Base-by-base conservation (phyloP, 2,329 filamentous ascomycete genomes). In the Gaeumannomyces tritici region DNA sequence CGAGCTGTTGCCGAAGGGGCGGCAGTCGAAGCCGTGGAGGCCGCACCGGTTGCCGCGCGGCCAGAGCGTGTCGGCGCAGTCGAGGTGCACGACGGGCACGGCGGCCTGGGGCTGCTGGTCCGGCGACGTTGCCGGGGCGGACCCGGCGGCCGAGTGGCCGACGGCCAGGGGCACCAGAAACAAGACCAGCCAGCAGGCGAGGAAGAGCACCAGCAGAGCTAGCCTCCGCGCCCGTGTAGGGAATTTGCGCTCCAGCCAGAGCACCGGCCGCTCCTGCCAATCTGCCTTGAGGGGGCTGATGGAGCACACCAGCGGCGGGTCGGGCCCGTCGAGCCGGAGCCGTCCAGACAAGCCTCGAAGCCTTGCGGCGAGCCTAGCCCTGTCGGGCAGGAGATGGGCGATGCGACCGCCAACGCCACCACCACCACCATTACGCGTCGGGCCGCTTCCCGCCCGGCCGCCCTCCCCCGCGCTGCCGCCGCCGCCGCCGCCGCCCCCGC, bases 51-150 rank as follows among this genome's bases (percentile, higher is more conserved):
- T 85, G 28, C 79, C 79, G 60, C 81, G 67, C 31, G 73, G 76
- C 83, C 83, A 87, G 63, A 84, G 81, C 31, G 79, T 78, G 63
- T 82, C 78, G 15, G 73, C 74, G 69, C 84, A 87, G 61, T 77
- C 74, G 51, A 87, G 72, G 42, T 79, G 74, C n/a, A 62, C 57
- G 54, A 66, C 63, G 24, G 60, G 47, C 24, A 35, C 33, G 33
- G n/a, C n/a, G n/a, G n/a, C n/a, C n/a, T n/a, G n/a, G n/a, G 31
- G 31, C 31, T 4, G 33, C 33, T 35, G 33, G 33, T 15, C 33
- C 33, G 12, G 12, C 33, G 33, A 35, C 12, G 33, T 2, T 1
- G 55, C 27, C 24, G 35, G 2, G 13, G 15, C 31, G 47, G 26
- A 26, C 3, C 47, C 47, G 28, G 15, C 51, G 21, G 21, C 47